These are phyloP conservation scores for Phaseolus coccineus DNA, from an alignment of 331 rosid genomes.

Conservation along the genomic window DNA sequence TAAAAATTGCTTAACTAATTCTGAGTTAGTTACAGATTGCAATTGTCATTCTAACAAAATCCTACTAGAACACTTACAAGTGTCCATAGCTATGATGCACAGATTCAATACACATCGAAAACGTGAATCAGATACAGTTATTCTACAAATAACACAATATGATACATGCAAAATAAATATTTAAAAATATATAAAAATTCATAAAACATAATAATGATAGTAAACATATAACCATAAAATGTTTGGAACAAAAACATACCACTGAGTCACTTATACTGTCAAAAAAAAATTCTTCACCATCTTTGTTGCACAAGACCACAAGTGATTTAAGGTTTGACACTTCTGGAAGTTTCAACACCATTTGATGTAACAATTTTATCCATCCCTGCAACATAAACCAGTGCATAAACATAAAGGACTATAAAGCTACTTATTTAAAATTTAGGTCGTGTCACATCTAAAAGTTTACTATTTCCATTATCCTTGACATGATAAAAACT, in stretches of 20 bases:
- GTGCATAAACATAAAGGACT: constrained; percentile 35
- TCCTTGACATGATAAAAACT: constrained; percentile 30
- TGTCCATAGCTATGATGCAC: no score
- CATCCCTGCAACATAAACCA: constrained; percentile 74
- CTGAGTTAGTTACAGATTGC: no score
- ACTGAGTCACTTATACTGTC: constrained; percentile 76
- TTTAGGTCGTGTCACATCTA: constrained; percentile 4
- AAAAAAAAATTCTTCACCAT: constrained; percentile 80
- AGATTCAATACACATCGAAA: no score
- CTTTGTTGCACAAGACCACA: constrained; percentile 62
- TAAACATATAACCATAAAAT: constrained; percentile 6
- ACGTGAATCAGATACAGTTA: no score
- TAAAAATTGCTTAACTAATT: no score
- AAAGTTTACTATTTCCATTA: constrained; percentile 18
- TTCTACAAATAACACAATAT: no score
- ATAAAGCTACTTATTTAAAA: constrained; percentile 13
- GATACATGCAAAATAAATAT: no score
- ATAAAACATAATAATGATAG: neutral
- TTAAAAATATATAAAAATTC: no score
- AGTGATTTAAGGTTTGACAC: constrained; percentile 70
- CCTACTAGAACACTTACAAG: no score
- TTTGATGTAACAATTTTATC: constrained; percentile 77
- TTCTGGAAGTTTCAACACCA: constrained; percentile 82
- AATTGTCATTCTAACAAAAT: no score
- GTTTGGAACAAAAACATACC: constrained; percentile 54